A percentile compares a stretch with the other conserved stretches of the same genome.
Conservation (phyloP, 108 stramenopile genomes). For the Skeletonema tropicum region DNA sequence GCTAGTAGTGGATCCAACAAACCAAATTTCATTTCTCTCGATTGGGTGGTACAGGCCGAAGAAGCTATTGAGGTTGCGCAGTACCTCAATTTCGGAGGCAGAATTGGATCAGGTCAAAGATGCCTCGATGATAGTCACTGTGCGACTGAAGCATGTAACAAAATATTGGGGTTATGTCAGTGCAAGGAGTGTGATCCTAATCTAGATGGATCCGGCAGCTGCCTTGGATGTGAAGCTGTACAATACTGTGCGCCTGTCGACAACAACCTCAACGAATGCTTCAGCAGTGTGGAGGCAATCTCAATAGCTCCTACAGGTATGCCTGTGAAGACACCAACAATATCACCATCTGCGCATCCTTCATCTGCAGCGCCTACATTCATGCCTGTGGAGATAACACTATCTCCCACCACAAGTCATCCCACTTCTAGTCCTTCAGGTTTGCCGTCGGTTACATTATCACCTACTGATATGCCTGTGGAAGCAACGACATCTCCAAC, state of each 20-base stretch:
- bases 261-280: conserved; percentile 16
- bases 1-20: conserved; percentile 21
- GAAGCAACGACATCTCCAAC: no score
- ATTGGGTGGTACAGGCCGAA: conserved; percentile 21
- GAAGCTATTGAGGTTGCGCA: conserved; percentile 12
- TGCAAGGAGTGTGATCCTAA: conserved; percentile 19
- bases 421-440: no score
- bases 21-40: conserved; percentile 38
- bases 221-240: conserved; percentile 21
- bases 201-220: no score
- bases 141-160: conserved; percentile 33
- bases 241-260: conserved; percentile 15
- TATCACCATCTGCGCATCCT: neutral
- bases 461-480: no score
- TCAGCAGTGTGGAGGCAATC: neutral
- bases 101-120: conserved; percentile 21
- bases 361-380: neutral
- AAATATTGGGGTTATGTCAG: conserved; percentile 23
- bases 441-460: no score
- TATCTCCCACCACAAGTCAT: no score
- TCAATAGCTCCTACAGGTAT: neutral
- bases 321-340: neutral
- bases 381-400: no score
- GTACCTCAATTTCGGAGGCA: conserved; percentile 36
- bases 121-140: conserved; percentile 22